Conservation (phyloP, 1,284 basidiomycete genomes). For the Athelia psychrophila region DNA sequence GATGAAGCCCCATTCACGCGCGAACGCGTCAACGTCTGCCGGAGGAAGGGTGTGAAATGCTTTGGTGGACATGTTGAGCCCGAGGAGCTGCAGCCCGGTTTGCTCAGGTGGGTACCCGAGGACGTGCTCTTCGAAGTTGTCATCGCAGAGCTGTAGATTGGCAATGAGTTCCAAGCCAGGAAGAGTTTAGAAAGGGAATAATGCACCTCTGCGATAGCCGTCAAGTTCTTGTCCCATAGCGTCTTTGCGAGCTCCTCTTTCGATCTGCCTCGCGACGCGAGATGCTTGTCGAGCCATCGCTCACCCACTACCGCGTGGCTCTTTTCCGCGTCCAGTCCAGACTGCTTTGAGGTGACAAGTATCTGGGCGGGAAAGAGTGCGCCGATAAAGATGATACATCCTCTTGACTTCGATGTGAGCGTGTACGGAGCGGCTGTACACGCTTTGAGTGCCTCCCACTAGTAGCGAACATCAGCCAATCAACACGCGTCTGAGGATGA, state of each 20-base stretch:
- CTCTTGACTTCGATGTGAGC: slow-evolving; percentile 94
- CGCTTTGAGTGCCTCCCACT: slow-evolving; percentile 80
- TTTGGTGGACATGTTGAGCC: slow-evolving; percentile 76
- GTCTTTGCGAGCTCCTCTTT: slow-evolving; percentile 71
- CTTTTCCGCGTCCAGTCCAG: slow-evolving; percentile 28
- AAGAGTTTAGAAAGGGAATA: not conserved
- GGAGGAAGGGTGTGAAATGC: slow-evolving; percentile 77
- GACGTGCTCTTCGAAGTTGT: slow-evolving; percentile 97
- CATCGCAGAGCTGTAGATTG: slow-evolving; percentile 82
- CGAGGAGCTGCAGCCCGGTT: slow-evolving; percentile 93
- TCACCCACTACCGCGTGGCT: slow-evolving; percentile 83
- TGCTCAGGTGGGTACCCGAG: slow-evolving; percentile 79
- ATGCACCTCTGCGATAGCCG: slow-evolving; percentile 86
- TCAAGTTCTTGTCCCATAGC: slow-evolving; percentile 86
- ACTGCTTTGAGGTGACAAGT: slow-evolving; percentile 90
- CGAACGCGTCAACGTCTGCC: slow-evolving; percentile 74
- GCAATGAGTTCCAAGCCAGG: not conserved
- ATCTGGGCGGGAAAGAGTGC: slow-evolving; percentile 77
- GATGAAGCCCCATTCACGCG: slow-evolving; percentile 91
- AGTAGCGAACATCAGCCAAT: slow-evolving; percentile 6
- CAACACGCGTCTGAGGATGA: not conserved
- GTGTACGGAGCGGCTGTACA: slow-evolving; percentile 83
- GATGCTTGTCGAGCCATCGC: slow-evolving; percentile 78
- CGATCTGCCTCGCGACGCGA: slow-evolving; percentile 62
- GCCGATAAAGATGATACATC: slow-evolving; percentile 96